Base-by-base conservation (phyloP, 495 filamentous ascomycete genomes). In the Hypoxylon lienhwacheense region DNA sequence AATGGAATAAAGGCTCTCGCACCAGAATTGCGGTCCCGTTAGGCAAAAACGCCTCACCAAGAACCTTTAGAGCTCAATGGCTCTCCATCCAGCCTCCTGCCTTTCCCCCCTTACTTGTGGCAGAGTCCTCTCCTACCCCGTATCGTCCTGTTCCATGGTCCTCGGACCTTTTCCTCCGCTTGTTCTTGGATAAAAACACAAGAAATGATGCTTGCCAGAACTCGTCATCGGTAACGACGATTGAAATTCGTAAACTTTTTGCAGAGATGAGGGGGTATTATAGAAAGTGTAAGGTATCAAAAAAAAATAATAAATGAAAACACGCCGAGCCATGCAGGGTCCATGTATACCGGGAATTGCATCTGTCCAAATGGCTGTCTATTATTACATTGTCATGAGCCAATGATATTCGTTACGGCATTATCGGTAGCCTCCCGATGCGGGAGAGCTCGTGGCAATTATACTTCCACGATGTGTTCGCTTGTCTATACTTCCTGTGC, bases 401-500 rank as follows among this genome's bases (percentile, higher is more conserved):
- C 26, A 59, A 45, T 64, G 47, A 47, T 63, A 53, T 49, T 67
- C 51, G 42, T 57, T 48, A 37, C 50, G 44, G 52, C 50, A 25
- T 55, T 57, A 53, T 39, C 48, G 46, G 49, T 60, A 65, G 40
- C 51, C 45, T 33, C 59, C 50, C 29, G 54, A 48, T 28, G 43
- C 48, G 19, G 50, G 56, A 11, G 65, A 64, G 20, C 61, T 54
- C 21, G 60, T 66, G 14, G 71, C 57, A 36, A 74, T 70, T 24
- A 62, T 64, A 26, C 64, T 73, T 8, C 68, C 67, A 36, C 73
- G 73, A 31, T 64, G 51, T 8, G 56, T 36, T 22, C 75, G 66
- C 41, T 70, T 67, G 47, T 66, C 70, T 47, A 73, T 46, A 54
- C 74, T 78, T 17, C 69, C 67, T 14, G 66, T 63, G 33, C 75